These are phyloP conservation scores for Boletus eberwhitei DNA, from an alignment of 768 basidiomycete genomes.

Conservation along the genomic window DNA sequence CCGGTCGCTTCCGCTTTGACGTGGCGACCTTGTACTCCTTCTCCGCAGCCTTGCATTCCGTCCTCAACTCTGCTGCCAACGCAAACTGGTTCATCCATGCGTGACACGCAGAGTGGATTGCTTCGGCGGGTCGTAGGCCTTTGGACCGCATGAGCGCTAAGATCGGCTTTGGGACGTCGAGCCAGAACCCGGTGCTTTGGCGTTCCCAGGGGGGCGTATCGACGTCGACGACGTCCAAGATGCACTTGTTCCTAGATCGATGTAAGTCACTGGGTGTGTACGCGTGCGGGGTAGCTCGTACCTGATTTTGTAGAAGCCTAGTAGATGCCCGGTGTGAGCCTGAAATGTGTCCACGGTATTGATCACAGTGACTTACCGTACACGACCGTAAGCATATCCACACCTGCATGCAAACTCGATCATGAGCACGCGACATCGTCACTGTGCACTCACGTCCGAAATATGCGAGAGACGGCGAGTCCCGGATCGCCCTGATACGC, in stretches of 20 bases:
- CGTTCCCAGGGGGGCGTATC: slow-evolving; percentile 76
- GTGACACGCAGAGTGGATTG: slow-evolving; percentile 84
- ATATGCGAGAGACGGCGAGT: slow-evolving; percentile 52
- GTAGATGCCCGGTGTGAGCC: background rate
- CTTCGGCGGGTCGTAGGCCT: slow-evolving; percentile 65
- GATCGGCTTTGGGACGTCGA: slow-evolving; percentile 61
- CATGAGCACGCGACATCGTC: background rate
- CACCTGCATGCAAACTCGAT: slow-evolving; percentile 37
- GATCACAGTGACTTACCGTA: slow-evolving; percentile 50
- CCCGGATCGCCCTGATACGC: slow-evolving; percentile 64
- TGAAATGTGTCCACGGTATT: background rate
- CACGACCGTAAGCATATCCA: slow-evolving; percentile 64
- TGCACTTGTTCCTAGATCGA: slow-evolving; percentile 47
- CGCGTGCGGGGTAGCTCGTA: slow-evolving; percentile 19
- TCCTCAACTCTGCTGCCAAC: slow-evolving; percentile 64
- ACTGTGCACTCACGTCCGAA: slow-evolving; percentile 61
- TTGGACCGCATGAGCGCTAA: slow-evolving; percentile 53
- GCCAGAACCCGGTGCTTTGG: slow-evolving; percentile 73
- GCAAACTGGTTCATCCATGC: slow-evolving; percentile 77
- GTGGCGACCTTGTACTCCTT: slow-evolving; percentile 61
- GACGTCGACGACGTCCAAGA: slow-evolving; percentile 75
- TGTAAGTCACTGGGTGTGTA: background rate
- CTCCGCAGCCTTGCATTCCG: slow-evolving; percentile 79
- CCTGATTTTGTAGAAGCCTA: slow-evolving; percentile 82
- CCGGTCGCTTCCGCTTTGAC: slow-evolving; percentile 64